Base-by-base conservation (phyloP, 2,329 filamentous ascomycete species). In the Monascus ruber region DNA sequence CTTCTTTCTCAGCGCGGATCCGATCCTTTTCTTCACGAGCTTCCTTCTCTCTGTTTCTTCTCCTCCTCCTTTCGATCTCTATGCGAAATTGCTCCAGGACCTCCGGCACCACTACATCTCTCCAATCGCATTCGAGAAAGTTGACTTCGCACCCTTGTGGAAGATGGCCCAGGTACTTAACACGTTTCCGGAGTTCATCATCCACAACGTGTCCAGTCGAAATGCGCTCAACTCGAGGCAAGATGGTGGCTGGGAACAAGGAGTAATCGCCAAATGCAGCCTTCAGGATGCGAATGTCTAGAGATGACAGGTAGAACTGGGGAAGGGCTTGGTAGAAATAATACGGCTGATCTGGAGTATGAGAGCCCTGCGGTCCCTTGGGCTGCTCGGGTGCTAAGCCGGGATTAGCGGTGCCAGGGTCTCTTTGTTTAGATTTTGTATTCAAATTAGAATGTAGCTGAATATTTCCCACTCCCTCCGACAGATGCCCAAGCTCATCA, bases 91-190 rank as follows among this genome's bases (percentile, higher is more conserved):
- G 72, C 31, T 78, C 78, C n/a, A 95, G 68, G 3, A 85, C 74
- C 37, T 85, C 81, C 1, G 79, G 71, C 3, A 79, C 73, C 4
- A 95, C 84, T 31, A 91, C 84, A 48, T 94, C 87, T 3, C 85
- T 87, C 88, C 88, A 95, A 59, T 95, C 87, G 55, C 88, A 95
- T 63, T 95, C 88, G 1, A 95, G 63, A 52, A 94, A 94, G 48
- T 74, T 86, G 33, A 95, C 84, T 48, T 94, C 82, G 58, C 87
- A 94, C n/a, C 88, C 88, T 37, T 83, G 79, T 0, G 88, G 88
- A 5, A 95, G 71, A 60, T 95, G 88, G 1, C 78, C 77, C 3
- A 95, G 73, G 48, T 94, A 95, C 58, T 91, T 94, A 40, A 85
- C 80, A 27, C 86, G 77, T 56, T 83, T 87, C 35, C 88, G 78